phyloP scores from a whole-genome alignment of 2,329 filamentous ascomycete species.

The Mariannaea elegans region DNA sequence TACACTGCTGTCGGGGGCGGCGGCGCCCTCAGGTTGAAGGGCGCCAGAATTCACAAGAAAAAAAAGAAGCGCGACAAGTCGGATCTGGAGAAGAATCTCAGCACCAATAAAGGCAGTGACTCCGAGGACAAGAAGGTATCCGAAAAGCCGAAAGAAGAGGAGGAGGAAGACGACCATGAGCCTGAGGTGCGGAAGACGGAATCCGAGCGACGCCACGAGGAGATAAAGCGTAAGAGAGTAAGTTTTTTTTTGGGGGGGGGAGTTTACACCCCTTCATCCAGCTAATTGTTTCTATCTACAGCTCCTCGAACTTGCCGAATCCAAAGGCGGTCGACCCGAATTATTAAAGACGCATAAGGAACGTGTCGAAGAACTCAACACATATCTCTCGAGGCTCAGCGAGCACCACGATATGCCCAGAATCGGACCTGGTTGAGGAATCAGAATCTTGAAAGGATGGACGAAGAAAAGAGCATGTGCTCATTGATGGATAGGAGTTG shows the following conservation, averaged over 20 bases:
- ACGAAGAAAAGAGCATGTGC: neutral
- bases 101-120: conserved; percentile 40
- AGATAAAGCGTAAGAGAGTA: conserved; percentile 82
- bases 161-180: conserved; percentile 44
- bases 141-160: conserved; percentile 30
- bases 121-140: conserved; percentile 34
- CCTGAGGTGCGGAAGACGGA: conserved; percentile 75
- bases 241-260: conserved; percentile 46
- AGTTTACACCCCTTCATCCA: neutral
- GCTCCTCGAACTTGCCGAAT: conserved; percentile 82
- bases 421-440: conserved; percentile 64
- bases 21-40: conserved; percentile 87
- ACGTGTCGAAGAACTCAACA: conserved; percentile 93
- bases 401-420: conserved; percentile 97
- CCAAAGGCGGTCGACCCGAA: conserved; percentile 68
- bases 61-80: conserved; percentile 68
- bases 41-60: conserved; percentile 69
- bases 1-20: conserved; percentile 72
- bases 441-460: neutral
- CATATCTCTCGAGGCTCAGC: conserved; percentile 88
- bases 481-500: conserved; percentile 31
- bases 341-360: conserved; percentile 97
- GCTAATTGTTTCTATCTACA: conserved; percentile 45
- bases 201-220: conserved; percentile 82
- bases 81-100: conserved; percentile 58